These are phyloP conservation scores for Symbiotaphrina buchneri DNA, from an alignment of 495 filamentous ascomycete species.

Conservation along the genomic window DNA sequence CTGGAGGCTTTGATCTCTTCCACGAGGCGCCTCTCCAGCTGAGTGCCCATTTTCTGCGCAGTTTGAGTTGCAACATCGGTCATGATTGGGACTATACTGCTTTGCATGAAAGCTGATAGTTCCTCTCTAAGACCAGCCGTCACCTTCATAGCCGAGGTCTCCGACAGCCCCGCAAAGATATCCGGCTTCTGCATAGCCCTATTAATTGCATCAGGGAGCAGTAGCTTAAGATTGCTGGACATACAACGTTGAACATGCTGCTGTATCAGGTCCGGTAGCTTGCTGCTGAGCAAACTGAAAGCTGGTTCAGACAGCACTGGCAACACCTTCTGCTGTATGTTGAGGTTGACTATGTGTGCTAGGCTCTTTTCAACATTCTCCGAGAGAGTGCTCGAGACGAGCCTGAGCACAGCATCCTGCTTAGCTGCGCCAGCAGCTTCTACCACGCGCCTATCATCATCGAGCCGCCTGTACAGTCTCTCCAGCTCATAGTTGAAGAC, in stretches of 20 bases:
- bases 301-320: conserved; percentile 29
- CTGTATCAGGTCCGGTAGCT: too few species aligned
- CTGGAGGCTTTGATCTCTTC: conserved; percentile 43
- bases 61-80: conserved; percentile 31
- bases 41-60: conserved; percentile 32
- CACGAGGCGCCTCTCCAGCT: conserved; percentile 41
- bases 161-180: conserved; percentile 43
- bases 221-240: conserved; percentile 23
- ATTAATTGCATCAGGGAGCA: conserved; percentile 29
- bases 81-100: conserved; percentile 39
- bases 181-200: conserved; percentile 47
- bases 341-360: conserved; percentile 38
- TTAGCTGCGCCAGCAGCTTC: conserved; percentile 42
- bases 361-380: conserved; percentile 76
- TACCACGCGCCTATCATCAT: conserved; percentile 38
- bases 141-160: conserved; percentile 42
- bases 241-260: conserved; percentile 46
- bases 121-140: conserved; percentile 42
- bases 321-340: conserved; percentile 41
- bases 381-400: conserved; percentile 71
- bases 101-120: conserved; percentile 35
- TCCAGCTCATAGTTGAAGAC: conserved; percentile 33
- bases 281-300: too few species aligned
- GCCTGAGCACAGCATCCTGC: conserved; percentile 58
- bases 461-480: conserved; percentile 32